Percentiles rank a stretch among this genome's conserved stretches.
Evolutionary conservation across 805 yeast species (phyloP).

Genomic region (Candida awuae): DNA sequence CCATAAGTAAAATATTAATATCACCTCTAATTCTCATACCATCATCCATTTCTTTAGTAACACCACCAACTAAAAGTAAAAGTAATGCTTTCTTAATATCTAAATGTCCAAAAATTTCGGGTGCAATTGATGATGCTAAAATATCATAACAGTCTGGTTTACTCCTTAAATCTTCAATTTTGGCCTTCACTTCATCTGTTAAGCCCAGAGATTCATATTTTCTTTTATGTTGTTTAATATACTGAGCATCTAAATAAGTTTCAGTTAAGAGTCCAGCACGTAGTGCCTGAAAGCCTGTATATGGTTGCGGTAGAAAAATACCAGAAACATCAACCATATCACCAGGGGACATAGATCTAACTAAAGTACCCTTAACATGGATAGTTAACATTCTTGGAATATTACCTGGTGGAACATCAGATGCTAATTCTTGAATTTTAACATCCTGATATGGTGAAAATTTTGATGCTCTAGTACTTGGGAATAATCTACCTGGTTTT

Average conservation of each 20-base stretch:
- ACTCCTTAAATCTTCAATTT: conserved; percentile 46
- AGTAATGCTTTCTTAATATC: conserved; percentile 90
- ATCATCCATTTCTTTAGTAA: conserved; percentile 87
- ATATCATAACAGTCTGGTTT: conserved; percentile 71
- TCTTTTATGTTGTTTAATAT: conserved; percentile 79
- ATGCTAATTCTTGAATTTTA: conserved; percentile 86
- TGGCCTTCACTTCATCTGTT: conserved; percentile 46
- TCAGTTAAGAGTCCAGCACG: conserved; percentile 91
- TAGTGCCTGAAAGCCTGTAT: conserved; percentile 89
- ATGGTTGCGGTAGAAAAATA: conserved; percentile 86
- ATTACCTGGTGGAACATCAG: conserved; percentile 97
- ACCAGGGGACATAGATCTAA: conserved; percentile 84
- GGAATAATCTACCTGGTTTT: conserved; percentile 80
- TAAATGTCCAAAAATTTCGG: conserved; percentile 90
- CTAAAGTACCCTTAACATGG: conserved; percentile 88
- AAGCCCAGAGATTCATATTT: conserved; percentile 64
- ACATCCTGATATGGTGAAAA: conserved; percentile 94
- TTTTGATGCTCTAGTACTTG: conserved; percentile 93
- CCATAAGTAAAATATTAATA: conserved; percentile 92
- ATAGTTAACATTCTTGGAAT: conserved; percentile 83
- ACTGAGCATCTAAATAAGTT: conserved; percentile 85
- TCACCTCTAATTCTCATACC: conserved; percentile 98
- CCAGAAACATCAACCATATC: conserved; percentile 92
- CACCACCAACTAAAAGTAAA: conserved; percentile 86
- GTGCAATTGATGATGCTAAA: conserved; percentile 86